phyloP scores from a whole-genome alignment of 768 basidiomycete species.

The Neoboletus magnificus region DNA sequence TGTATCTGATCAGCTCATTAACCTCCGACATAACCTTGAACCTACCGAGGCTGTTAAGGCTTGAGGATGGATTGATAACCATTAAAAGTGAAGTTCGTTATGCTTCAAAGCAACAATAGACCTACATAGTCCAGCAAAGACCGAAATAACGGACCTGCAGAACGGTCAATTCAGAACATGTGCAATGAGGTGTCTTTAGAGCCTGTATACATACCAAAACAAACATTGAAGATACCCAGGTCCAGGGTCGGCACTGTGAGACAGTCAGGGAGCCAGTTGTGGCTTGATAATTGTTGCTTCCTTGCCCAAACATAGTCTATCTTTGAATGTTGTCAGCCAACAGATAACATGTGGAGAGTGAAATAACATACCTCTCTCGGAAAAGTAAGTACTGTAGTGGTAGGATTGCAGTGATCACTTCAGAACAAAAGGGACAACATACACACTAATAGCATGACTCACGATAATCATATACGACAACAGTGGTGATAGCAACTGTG shows the following conservation, averaged over 20 bases:
- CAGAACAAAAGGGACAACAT: background rate
- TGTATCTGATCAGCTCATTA: background rate
- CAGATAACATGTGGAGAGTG: too few species aligned
- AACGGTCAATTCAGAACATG: background rate
- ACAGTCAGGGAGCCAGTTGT: background rate
- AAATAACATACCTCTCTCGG: conserved; percentile 1
- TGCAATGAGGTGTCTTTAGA: too few species aligned
- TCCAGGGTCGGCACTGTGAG: conserved; percentile 1
- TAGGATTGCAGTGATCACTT: background rate
- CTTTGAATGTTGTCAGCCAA: background rate
- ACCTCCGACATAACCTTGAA: background rate
- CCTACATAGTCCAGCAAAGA: conserved; percentile 1
- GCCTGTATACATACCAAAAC: background rate
- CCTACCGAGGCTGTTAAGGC: background rate
- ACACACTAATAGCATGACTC: background rate
- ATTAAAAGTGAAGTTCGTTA: background rate
- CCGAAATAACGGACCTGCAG: conserved; percentile 1
- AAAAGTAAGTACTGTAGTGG: conserved; percentile 6
- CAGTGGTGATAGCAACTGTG: background rate
- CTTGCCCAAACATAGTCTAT: conserved; percentile 19
- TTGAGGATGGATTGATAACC: background rate
- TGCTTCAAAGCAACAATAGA: background rate
- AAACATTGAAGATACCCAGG: conserved; percentile 9
- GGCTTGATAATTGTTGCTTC: background rate
- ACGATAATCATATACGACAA: conserved; percentile 8